phyloP scores from a whole-genome alignment of 305 asterid genomes.

The Fraxinus platypoda region DNA sequence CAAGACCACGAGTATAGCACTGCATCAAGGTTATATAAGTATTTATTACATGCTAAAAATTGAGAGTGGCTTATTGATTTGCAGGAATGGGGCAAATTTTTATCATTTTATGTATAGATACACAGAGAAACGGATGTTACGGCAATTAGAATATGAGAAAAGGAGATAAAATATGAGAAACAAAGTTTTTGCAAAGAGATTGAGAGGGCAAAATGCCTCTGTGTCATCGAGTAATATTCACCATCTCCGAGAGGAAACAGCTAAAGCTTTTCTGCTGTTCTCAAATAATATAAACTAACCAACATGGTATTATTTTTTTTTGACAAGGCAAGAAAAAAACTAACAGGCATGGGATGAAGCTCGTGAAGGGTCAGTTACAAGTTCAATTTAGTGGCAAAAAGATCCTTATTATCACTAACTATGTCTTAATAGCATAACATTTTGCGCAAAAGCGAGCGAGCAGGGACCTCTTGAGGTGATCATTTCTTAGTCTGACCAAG shows the following conservation, averaged over 20 bases:
- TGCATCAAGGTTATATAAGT: neutral
- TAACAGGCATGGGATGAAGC: neutral
- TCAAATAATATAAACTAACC: neutral
- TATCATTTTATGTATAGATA: neutral
- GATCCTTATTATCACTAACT: neutral
- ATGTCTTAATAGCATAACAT: neutral
- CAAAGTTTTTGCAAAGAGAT: neutral
- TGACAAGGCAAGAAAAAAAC: neutral
- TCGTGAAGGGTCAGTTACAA: neutral
- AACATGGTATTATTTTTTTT: neutral
- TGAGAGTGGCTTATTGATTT: neutral
- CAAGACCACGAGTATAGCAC: neutral
- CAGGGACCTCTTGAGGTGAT: neutral
- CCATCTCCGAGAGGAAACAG: neutral
- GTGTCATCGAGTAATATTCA: conserved; percentile 2
- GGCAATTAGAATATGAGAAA: neutral
- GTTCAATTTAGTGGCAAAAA: neutral
- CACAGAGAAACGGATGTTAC: neutral
- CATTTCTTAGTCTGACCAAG: conserved; percentile 10
- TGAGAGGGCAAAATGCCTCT: neutral
- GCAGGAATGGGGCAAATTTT: neutral
- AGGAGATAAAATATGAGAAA: conserved; percentile 6
- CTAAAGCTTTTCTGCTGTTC: neutral
- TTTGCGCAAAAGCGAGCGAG: neutral
- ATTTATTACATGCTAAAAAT: neutral